Conservation (phyloP, 768 basidiomycete species). For the Rhodotorula graminis region DNA sequence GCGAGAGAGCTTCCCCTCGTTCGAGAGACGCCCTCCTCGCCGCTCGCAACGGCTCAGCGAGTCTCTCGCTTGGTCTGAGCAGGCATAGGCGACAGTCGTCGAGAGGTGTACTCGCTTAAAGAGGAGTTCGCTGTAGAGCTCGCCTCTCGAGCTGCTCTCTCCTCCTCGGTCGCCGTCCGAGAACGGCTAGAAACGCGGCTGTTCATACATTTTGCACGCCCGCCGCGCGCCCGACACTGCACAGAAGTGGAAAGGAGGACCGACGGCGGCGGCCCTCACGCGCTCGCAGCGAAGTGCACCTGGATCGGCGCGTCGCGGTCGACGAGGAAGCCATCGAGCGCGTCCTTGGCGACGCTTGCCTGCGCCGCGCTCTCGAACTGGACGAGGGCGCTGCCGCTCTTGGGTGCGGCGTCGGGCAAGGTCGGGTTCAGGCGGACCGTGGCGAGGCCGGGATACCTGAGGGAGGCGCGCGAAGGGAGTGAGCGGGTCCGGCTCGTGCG, state of each 20-base stretch:
- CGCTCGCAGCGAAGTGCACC: conserved; percentile 57
- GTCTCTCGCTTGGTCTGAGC: too few relatives aligned
- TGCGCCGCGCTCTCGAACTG: conserved; percentile 70
- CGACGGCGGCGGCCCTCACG: not conserved
- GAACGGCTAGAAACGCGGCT: not conserved
- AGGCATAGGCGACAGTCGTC: too few relatives aligned
- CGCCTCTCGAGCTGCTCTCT: too few relatives aligned
- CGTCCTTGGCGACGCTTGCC: conserved; percentile 71
- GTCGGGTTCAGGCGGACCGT: conserved; percentile 62
- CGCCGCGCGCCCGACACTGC: not conserved
- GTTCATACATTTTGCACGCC: not conserved
- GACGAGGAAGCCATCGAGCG: conserved; percentile 75
- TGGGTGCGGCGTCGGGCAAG: conserved; percentile 38
- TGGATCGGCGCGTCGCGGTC: conserved; percentile 82
- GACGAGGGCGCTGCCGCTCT: conserved; percentile 74
- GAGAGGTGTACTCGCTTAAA: too few relatives aligned
- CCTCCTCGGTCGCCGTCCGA: too few relatives aligned
- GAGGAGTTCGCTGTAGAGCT: too few relatives aligned
- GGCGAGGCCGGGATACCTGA: conserved; percentile 77
- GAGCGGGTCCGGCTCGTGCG: not conserved
- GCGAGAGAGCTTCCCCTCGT: not conserved
- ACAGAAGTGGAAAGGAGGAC: not conserved
- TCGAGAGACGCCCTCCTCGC: too few relatives aligned
- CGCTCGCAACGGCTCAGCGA: too few relatives aligned
- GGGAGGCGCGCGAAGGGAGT: conserved; percentile 4